Evolutionary conservation across 257 asterid genomes (phyloP), one percentile per base, ranked within the genome.

Genomic region (Henckelia pumila): DNA sequence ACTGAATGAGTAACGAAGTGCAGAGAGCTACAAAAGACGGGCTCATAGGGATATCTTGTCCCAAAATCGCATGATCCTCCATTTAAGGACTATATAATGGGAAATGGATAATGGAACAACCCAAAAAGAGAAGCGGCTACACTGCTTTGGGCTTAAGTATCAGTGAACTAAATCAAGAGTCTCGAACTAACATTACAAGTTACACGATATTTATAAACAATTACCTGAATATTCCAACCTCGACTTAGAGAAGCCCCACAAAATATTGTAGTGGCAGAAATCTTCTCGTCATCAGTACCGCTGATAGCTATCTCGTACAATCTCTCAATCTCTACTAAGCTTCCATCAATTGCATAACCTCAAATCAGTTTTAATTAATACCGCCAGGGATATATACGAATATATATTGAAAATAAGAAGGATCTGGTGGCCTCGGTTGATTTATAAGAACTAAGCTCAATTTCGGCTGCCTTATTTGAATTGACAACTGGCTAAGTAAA

Each of bases 161-260:
- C 67, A 61, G 56, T 29, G 25, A 30, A 58, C 64, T 68, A 63
- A 33, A 11, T 33, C 40, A 4, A 37, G 17, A 37, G 49, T 37
- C 49, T 11, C 49, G 2, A 37, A 2, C 49, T 37, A 37, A 9
- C 24, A 33, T 63, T 22, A 30, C 25, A 61, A 47, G 21, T 70
- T 28, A 79, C 57, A 49, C 37, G 9, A 58, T 66, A 56, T 37
- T 21, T 9, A 57, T 69, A 67, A 69, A 64, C 61, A 57, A 60
- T 25, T 80, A 91, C 99, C 99, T 94, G 99, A 77, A 94, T 71
- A 82, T 85, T 94, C 99, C 99, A 94, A 59, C 99, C 97, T 78
- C 97, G 99, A 73, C 71, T 63, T 73, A 94, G 85, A 78, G 97
- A 91, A 76, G 99, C 89, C 71, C 99, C 99, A 57, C 97, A 91